Conservation (phyloP, 2,329 filamentous ascomycete species). For the Exophiala viscosa region DNA sequence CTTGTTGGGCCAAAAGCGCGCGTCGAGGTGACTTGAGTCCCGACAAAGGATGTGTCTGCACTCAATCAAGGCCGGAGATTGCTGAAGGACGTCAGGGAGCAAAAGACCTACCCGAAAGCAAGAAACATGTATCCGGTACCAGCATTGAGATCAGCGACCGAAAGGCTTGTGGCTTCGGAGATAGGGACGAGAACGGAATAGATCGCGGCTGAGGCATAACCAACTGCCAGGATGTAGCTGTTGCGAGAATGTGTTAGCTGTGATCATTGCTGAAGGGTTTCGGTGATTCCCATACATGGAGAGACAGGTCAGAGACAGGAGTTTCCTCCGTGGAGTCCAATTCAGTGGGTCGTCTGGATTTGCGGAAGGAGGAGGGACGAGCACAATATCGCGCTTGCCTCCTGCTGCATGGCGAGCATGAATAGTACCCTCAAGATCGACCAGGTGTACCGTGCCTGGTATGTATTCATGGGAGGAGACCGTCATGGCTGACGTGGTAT, state of each 20-base stretch:
- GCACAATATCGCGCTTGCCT: constrained; percentile 30
- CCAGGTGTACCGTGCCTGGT: constrained; percentile 38
- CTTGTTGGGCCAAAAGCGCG: not conserved
- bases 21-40: not conserved
- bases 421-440: constrained; percentile 31
- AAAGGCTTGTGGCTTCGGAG: constrained; percentile 41
- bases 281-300: constrained; percentile 30
- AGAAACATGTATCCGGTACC: constrained; percentile 43
- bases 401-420: constrained; percentile 24
- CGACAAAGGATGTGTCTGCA: constrained; percentile 38
- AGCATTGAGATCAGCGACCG: constrained; percentile 43
- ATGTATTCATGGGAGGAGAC: constrained; percentile 8
- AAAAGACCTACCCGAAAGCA: constrained; percentile 46
- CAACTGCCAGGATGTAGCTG: constrained; percentile 39
- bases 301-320: constrained; percentile 32
- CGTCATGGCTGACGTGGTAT: not conserved
- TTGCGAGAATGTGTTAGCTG: not conserved
- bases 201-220: constrained; percentile 32
- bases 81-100: constrained; percentile 35
- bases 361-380: constrained; percentile 34
- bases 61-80: too few species aligned
- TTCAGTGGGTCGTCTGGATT: constrained; percentile 42
- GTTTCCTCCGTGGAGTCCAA: constrained; percentile 35
- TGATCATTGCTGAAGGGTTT: constrained; percentile 34
- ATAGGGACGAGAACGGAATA: constrained; percentile 38